Base-by-base conservation (phyloP, 345 rosid species). In the Dipteronia sinensis region DNA sequence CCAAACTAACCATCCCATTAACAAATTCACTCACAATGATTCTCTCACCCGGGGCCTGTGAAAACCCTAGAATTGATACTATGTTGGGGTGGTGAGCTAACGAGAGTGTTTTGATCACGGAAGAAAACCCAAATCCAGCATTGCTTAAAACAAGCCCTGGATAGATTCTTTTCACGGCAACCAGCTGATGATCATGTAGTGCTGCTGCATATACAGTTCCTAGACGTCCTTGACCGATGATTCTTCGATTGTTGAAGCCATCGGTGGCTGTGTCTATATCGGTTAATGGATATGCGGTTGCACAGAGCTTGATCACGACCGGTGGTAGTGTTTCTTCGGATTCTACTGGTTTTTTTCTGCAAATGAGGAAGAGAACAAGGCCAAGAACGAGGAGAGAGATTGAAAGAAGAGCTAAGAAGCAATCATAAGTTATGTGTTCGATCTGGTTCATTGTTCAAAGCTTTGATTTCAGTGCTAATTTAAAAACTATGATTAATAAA, bases 21-120 rank as follows among this genome's bases (percentile, higher is more conserved):
- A 89, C 73, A 71, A 88, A 88, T 65, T 90, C 98, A 6, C 80
- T 87, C 0, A 91, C 86, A 3, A 95, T 68, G 63, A 95, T 86
- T 65, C 98, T 87, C 79, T 95, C 98, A 0, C 94, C 98, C 0
- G 98, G 98, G n/a, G 95, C 98, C 67, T 95, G 94, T 0, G 97
- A 88, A 61, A 81, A 84, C 27, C 98, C 98, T 55, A 89, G 4
- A 11, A 95, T 82, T 4, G 93, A 80, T 0, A 91, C 97, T 76
- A 91, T 74, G 74, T 93, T 86, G 0, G 88, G 93, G 66, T 95
- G 98, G 1, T 79, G 86, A 2, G 93, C 89, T 61, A 85, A 83
- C 53, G 98, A 91, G 19, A 95, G 89, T 13, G 90, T 72, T 77
- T 86, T 91, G 29, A 93, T 72, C 19, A 86, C 85, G 1, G 95